Conservation (phyloP, 768 basidiomycete genomes). For the Dendrothele bispora region DNA sequence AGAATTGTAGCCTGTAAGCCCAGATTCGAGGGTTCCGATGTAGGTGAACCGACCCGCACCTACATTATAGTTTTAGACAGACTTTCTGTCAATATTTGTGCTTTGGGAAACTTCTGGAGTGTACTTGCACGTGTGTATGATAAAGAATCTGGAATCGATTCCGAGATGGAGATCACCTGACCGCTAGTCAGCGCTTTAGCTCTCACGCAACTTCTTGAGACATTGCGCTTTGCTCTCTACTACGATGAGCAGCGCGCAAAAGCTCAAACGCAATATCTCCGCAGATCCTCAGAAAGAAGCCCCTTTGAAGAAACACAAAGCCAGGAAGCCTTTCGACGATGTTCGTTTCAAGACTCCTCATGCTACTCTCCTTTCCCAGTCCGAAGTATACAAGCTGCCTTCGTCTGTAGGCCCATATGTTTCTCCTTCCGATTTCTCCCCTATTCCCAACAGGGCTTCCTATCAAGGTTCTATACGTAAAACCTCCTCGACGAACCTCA, state of each 20-base stretch:
- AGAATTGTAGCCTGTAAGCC: no score
- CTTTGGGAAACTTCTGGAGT: no score
- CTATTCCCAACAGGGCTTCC: slow-evolving; percentile 36
- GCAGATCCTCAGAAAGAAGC: not conserved
- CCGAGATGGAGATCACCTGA: no score
- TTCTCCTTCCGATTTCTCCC: slow-evolving; percentile 38
- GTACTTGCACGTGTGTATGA: no score
- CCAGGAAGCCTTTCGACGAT: slow-evolving; percentile 5
- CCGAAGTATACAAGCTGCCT: slow-evolving; percentile 20
- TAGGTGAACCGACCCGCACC: no score
- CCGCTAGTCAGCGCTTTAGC: no score
- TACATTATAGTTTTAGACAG: no score
- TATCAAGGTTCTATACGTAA: slow-evolving; percentile 30
- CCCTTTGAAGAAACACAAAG: slow-evolving; percentile 6
- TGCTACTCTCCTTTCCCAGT: slow-evolving; percentile 26
- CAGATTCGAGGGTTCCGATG: no score
- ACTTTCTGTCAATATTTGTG: no score
- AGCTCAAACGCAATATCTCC: slow-evolving; percentile 6
- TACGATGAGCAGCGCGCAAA: slow-evolving; percentile 4
- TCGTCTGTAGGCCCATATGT: slow-evolving; percentile 19
- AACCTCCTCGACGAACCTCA: slow-evolving; percentile 19
- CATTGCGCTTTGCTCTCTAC: slow-evolving; percentile 1
- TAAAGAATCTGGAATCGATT: no score
- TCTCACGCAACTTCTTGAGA: not conserved
- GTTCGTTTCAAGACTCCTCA: slow-evolving; percentile 17